Percentiles rank a stretch among this genome's conserved stretches.
Evolutionary conservation across 2,329 filamentous ascomycete species (phyloP).

Genomic region (Parastagonospora avenae): DNA sequence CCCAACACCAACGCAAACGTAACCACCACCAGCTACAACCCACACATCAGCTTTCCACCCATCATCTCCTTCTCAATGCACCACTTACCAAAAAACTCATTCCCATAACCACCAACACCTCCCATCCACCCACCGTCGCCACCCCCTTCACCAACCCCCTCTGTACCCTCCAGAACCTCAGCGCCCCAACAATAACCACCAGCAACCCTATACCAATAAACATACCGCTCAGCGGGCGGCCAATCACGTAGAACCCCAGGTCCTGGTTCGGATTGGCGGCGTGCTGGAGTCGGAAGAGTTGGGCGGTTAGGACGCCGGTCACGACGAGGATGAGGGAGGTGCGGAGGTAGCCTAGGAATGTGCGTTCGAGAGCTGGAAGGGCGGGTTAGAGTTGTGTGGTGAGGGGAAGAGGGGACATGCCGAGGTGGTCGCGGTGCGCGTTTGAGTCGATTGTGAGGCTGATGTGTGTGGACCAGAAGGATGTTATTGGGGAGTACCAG

Average conservation of each 20-base stretch:
- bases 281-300: slow-evolving; percentile 69
- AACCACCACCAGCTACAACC: slow-evolving; percentile 14
- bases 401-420: slow-evolving; percentile 43
- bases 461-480: slow-evolving; percentile 58
- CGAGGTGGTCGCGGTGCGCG: slow-evolving; percentile 61
- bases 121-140: slow-evolving; percentile 64
- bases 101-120: slow-evolving; percentile 57
- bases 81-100: slow-evolving; percentile 55
- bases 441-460: slow-evolving; percentile 57
- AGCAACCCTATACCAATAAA: slow-evolving; percentile 57
- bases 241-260: slow-evolving; percentile 66
- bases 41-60: slow-evolving; percentile 2
- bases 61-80: neutral
- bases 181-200: slow-evolving; percentile 59
- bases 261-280: slow-evolving; percentile 47
- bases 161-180: slow-evolving; percentile 67
- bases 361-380: slow-evolving; percentile 70
- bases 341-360: slow-evolving; percentile 74
- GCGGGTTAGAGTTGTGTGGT: neutral
- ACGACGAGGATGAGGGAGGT: slow-evolving; percentile 73
- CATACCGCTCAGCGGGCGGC: slow-evolving; percentile 62
- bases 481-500: slow-evolving; percentile 47
- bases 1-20: slow-evolving; percentile 25
- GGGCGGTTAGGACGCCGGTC: slow-evolving; percentile 67
- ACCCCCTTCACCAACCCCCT: slow-evolving; percentile 63